Evolutionary conservation across 225 moss, liverwort and hornwort genomes (phyloP), one percentile per base, ranked within the genome.

Genomic region (Sphagnum tenellum): DNA sequence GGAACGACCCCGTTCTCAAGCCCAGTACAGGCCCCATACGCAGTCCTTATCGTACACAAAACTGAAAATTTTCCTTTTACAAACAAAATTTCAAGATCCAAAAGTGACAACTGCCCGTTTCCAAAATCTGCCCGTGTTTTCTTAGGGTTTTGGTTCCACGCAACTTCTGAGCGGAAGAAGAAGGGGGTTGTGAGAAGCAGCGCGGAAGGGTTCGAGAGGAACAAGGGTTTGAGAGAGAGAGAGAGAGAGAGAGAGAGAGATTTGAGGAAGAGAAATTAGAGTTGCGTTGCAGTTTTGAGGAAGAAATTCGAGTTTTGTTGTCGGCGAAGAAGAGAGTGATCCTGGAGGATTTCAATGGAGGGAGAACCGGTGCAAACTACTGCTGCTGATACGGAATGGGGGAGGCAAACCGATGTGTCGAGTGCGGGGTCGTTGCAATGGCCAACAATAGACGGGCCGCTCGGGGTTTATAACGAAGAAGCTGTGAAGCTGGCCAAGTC

Each of bases 391-490:
- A 29, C 29, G 29, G 29, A 29, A 29, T 29, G 29, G 29, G 29
- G 29, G 29, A 29, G 29, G 29, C 29, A 29, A 29, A 29, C 29
- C 29, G 29, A 4, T 45, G 44, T 10, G 44, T 13, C 65, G 14
- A 29, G 29, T 29, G 8, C 45, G 44, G 63, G 56, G 52, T 56
- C 12, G 3, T 9, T 69, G 59, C 81, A 79, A 6, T 92, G 89
- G 89, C 84, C 84, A 49, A 96, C 96, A 7, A 77, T 96, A 11
- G 87, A 88, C 61, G 87, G 87, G 44, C 65, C 77, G 5, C 74
- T 96, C 64, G 96, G 96, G 56, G 86, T 83, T 12, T 76, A 88
- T 45, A 80, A 86, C 57, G 88, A 92, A 46, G 89, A 96, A 70
- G 89, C 90, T 6, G 76, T 82, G 50, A 83, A 80, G 70, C 67